Evolutionary conservation across 73 alveolate genomes (phyloP).

Genomic region (Paramecium sexaurelia): DNA sequence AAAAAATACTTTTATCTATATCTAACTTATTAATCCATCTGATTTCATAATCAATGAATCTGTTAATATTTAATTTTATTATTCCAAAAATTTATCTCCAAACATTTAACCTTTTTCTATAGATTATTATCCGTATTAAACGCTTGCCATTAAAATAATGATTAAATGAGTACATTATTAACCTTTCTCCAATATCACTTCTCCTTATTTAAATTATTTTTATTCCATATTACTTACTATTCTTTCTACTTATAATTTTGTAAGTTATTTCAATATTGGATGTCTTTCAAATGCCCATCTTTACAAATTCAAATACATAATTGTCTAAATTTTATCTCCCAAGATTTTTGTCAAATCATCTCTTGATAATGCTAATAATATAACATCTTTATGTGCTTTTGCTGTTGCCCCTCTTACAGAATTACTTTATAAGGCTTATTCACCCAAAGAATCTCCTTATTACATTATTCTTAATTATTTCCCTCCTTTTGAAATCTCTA

Average conservation of each 20-base stretch:
- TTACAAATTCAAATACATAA: conserved; percentile 36
- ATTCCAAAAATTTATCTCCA: conserved; percentile 45
- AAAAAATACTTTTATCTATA: conserved; percentile 7
- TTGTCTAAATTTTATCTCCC: conserved; percentile 69
- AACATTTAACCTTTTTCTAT: conserved; percentile 37
- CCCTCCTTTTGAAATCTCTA: conserved; percentile 61
- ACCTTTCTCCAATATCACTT: background rate
- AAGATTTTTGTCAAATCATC: conserved; percentile 71
- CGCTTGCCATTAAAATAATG: conserved; percentile 15
- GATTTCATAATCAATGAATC: conserved; percentile 33
- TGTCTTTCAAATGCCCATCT: conserved; percentile 67
- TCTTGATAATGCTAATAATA: conserved; percentile 56
- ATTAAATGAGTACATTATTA: conserved; percentile 33
- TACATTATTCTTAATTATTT: conserved; percentile 62
- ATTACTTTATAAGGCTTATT: conserved; percentile 66
- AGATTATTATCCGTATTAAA: background rate
- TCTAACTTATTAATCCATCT: conserved; percentile 52
- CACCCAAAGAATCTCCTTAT: conserved; percentile 76
- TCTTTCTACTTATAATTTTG: conserved; percentile 66
- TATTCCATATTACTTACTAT: conserved; percentile 41
- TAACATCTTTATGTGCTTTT: conserved; percentile 68
- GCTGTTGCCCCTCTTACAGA: conserved; percentile 78
- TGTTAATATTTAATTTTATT: background rate
- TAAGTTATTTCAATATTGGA: conserved; percentile 46
- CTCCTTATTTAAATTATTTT: conserved; percentile 40